These are phyloP conservation scores for Lophiostoma macrostomum DNA, from an alignment of 495 filamentous ascomycete genomes.

Conservation along the genomic window DNA sequence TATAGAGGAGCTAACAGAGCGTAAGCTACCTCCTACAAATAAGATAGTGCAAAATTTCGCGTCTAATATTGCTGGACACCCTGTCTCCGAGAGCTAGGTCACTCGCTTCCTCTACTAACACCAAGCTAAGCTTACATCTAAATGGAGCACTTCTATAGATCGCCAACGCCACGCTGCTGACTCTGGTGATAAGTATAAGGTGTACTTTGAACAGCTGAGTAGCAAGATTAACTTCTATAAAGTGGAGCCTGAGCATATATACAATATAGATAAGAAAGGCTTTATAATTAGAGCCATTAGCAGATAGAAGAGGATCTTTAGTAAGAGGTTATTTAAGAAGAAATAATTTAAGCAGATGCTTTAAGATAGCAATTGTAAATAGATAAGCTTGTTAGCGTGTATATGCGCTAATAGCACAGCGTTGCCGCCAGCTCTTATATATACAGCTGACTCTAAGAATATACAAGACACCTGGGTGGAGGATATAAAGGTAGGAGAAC, in stretches of 20 bases:
- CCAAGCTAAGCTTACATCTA: slow-evolving; percentile 2
- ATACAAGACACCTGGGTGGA: slow-evolving; percentile 17
- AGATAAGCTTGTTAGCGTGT: slow-evolving; percentile 22
- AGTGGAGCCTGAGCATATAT: slow-evolving; percentile 23
- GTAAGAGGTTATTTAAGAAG: not conserved
- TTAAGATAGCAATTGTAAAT: slow-evolving; percentile 22
- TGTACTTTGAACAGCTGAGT: slow-evolving; percentile 7
- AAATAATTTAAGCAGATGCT: slow-evolving; percentile 6
- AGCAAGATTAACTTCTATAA: slow-evolving; percentile 26
- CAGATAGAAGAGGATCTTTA: slow-evolving; percentile 5
- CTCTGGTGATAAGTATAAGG: slow-evolving; percentile 7
- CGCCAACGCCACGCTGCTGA: slow-evolving; percentile 5
- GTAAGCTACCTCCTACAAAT: slow-evolving; percentile 11
- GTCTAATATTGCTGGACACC: not conserved
- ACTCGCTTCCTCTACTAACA: slow-evolving; percentile 13
- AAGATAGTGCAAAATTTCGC: slow-evolving; percentile 17
- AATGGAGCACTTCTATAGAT: slow-evolving; percentile 6
- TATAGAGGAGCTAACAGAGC: slow-evolving; percentile 8
- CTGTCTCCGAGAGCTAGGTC: not conserved
- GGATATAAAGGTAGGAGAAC: slow-evolving; percentile 15
- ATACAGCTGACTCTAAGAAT: slow-evolving; percentile 9
- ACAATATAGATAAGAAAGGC: slow-evolving; percentile 36
- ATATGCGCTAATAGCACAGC: slow-evolving; percentile 22
- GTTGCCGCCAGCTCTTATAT: slow-evolving; percentile 27
- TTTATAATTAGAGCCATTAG: slow-evolving; percentile 25